Evolutionary conservation across 345 rosid genomes (phyloP), one percentile per base, ranked within the genome.

Genomic region (Ricinus communis): DNA sequence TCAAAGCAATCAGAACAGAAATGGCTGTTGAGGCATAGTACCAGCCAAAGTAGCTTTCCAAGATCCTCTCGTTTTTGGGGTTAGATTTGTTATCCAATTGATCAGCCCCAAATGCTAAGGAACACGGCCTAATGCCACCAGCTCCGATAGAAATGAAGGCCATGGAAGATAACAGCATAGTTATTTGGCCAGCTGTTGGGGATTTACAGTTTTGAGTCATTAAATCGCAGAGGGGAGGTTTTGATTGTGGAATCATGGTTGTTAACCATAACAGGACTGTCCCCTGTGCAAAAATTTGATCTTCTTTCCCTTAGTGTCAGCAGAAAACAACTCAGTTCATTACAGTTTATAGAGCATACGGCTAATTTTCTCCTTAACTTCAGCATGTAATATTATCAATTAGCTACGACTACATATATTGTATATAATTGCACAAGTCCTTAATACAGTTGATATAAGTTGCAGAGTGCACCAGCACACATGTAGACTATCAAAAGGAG

Each of bases 61-160:
- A 55, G 25, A 79, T 31, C 43, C 83, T 63, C 60, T 75, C 78
- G 10, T 88, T 86, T 60, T 83, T 86, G 5, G 87, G 87, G 43
- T 86, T 83, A 27, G 87, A 79, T 66, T 75, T 85, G 69, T 85
- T 83, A 19, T 79, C 93, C 72, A 90, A 73, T 69, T 90, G 91
- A 57, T 90, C 88, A 60, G 96, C 96, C 55, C 93, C 96, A 81
- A 86, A 90, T 41, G 93, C 96, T 51, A 90, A 58, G 9, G 96
- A 90, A 71, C 91, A 87, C 0, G 96, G 92, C 74, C 91, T 85
- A 62, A 90, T 74, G 36, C 93, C 96, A 19, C 96, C 96, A 30
- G 96, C 87, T 36, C 96, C 96, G 8, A 81, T 77, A 27, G 96
- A 78, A 24, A 90, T 83, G 61, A 86, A 79, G 28, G 84, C 85